These are phyloP conservation scores for Tolypocladium album DNA, from an alignment of 2,329 filamentous ascomycete genomes.

Conservation along the genomic window DNA sequence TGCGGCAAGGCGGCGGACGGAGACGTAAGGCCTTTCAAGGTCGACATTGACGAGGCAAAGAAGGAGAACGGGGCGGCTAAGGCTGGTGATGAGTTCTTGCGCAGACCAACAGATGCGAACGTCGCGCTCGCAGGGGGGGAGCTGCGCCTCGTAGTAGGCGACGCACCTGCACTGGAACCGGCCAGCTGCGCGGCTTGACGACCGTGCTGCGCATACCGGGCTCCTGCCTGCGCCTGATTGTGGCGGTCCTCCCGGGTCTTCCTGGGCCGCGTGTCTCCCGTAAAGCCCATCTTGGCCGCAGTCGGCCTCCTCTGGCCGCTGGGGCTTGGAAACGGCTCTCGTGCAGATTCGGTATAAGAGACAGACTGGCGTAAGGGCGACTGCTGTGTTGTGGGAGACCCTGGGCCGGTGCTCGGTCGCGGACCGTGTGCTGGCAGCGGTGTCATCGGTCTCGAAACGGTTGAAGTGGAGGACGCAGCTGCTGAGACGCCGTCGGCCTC, in stretches of 20 bases:
- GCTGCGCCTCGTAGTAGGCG: constrained; percentile 3
- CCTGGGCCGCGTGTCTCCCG: constrained; percentile 15
- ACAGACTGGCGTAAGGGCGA: neutral
- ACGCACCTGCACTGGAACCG: neutral
- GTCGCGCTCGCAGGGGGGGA: neutral
- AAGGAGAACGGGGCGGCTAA: constrained; percentile 30
- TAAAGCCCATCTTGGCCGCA: constrained; percentile 15
- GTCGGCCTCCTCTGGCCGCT: constrained; percentile 5
- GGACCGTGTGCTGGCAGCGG: neutral
- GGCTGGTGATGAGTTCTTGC: constrained; percentile 6
- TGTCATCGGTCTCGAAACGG: neutral
- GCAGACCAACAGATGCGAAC: neutral
- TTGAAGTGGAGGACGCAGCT: neutral
- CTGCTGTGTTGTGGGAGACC: neutral
- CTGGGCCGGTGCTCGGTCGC: neutral
- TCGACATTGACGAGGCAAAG: constrained; percentile 33
- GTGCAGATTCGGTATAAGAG: neutral
- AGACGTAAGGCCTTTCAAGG: constrained; percentile 20
- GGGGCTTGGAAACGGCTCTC: neutral
- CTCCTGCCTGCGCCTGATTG: constrained; percentile 6
- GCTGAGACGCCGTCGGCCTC: neutral
- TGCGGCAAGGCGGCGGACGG: constrained; percentile 14
- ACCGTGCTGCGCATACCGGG: constrained; percentile 13
- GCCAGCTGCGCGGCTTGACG: constrained; percentile 1
- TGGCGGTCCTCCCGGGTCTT: constrained; percentile 3